Percentiles rank a stretch among this genome's conserved stretches.
These are phyloP conservation scores for Dothistroma septosporum DNA, from an alignment of 2,329 filamentous ascomycete species.

Conservation along the genomic window DNA sequence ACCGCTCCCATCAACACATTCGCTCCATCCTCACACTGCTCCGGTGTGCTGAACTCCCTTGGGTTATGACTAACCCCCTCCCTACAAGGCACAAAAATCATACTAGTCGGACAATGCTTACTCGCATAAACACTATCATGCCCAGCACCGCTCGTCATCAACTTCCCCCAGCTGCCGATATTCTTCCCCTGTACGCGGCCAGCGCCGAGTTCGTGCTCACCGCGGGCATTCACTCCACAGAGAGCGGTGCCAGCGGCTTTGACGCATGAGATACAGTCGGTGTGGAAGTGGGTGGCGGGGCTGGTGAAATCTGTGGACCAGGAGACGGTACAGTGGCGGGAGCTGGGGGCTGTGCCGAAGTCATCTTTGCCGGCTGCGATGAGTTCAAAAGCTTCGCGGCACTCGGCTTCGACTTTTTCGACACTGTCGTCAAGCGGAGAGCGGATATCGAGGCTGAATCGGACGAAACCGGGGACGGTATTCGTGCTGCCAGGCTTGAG, in stretches of 20 bases:
- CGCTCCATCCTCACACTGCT: slow-evolving; percentile 45
- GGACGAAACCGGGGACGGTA: slow-evolving; percentile 65
- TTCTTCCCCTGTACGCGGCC: slow-evolving; percentile 36
- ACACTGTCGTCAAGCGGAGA: slow-evolving; percentile 55
- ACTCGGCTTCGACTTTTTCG: slow-evolving; percentile 52
- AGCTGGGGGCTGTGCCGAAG: slow-evolving; percentile 38
- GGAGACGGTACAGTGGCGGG: slow-evolving; percentile 46
- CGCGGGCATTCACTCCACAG: slow-evolving; percentile 59
- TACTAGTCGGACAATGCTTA: slow-evolving; percentile 45
- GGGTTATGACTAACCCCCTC: slow-evolving; percentile 49
- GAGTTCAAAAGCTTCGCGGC: slow-evolving; percentile 55
- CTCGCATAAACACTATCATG: slow-evolving; percentile 53
- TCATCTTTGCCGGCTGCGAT: slow-evolving; percentile 56
- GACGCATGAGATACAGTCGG: slow-evolving; percentile 64
- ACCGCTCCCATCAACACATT: slow-evolving; percentile 51
- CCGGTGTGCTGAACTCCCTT: slow-evolving; percentile 43
- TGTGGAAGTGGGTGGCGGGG: slow-evolving; percentile 61
- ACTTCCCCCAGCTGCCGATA: slow-evolving; percentile 35
- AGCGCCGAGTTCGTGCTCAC: slow-evolving; percentile 54
- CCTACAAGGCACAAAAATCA: slow-evolving; percentile 48
- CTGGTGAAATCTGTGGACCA: slow-evolving; percentile 61
- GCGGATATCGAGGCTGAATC: slow-evolving; percentile 66
- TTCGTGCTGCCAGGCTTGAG: slow-evolving; percentile 66
- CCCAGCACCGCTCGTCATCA: slow-evolving; percentile 62
- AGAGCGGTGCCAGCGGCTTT: slow-evolving; percentile 56